Percentiles rank a stretch among this genome's conserved stretches.
These are phyloP conservation scores for Cicer bijugum DNA, from an alignment of 306 rosid genomes.

Conservation along the genomic window DNA sequence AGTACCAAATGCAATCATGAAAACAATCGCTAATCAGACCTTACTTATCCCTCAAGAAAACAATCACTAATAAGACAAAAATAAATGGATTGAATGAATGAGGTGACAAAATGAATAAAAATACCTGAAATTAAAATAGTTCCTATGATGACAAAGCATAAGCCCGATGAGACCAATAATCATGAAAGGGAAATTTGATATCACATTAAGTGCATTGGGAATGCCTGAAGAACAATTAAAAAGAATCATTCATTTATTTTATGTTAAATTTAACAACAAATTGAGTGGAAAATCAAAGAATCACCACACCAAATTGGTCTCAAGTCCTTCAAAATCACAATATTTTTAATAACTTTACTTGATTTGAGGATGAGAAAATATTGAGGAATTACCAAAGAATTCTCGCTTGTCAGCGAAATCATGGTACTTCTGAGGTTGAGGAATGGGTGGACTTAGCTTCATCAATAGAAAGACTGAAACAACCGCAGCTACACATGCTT, in stretches of 20 bases:
- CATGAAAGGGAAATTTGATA: conserved; percentile 84
- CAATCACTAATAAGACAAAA: too few species aligned
- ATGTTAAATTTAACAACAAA: not conserved
- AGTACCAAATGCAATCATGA: too few species aligned
- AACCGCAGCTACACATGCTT: conserved; percentile 58
- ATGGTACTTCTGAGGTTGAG: conserved; percentile 81
- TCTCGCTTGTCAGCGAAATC: conserved; percentile 79
- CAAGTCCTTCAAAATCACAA: not conserved
- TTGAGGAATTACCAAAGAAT: conserved; percentile 55
- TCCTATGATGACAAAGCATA: conserved; percentile 57
- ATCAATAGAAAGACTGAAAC: conserved; percentile 61
- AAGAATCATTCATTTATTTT: not conserved
- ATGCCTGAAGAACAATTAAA: conserved; percentile 58
- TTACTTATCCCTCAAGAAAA: too few species aligned
- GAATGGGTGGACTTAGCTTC: conserved; percentile 74
- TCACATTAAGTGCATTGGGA: conserved; percentile 79
- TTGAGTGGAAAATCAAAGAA: not conserved
- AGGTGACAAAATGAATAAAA: conserved; percentile 28
- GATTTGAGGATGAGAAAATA: not conserved
- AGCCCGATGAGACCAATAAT: conserved; percentile 76
- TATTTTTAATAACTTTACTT: not conserved
- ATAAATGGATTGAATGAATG: not conserved
- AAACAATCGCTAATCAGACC: too few species aligned
- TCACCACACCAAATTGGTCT: not conserved
- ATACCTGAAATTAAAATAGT: conserved; percentile 69